Conservation (phyloP, 441 rosid species). For the Eruca vesicaria region DNA sequence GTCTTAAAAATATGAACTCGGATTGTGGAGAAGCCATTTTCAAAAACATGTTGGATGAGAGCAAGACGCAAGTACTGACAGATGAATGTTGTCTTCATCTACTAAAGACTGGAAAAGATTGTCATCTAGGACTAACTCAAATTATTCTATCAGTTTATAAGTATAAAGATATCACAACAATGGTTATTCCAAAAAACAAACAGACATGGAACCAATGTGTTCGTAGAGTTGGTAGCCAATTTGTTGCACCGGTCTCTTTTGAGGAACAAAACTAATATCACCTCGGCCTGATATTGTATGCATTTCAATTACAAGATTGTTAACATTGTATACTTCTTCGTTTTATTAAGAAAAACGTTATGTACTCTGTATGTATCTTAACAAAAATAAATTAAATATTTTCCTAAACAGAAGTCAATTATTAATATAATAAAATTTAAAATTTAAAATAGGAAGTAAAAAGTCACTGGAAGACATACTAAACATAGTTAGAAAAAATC, state of each 20-base stretch:
- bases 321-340: too few species aligned
- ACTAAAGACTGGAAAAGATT: neutral
- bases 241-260: neutral
- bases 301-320: neutral
- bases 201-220: neutral
- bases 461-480: too few species aligned
- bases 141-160: neutral
- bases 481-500: too few species aligned
- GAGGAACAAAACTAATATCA: neutral
- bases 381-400: too few species aligned
- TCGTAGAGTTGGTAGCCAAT: neutral
- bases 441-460: too few species aligned
- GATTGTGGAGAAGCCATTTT: too few species aligned
- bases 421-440: too few species aligned
- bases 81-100: neutral
- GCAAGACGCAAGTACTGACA: neutral
- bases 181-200: neutral
- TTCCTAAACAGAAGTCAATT: too few species aligned
- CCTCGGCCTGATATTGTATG: neutral
- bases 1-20: too few species aligned
- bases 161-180: too few species aligned
- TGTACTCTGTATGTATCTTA: too few species aligned
- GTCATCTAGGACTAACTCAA: neutral
- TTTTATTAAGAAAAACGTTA: too few species aligned
- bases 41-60: neutral